Evolutionary conservation across 345 rosid genomes (phyloP).

Genomic region (Eucalyptus viminalis): DNA sequence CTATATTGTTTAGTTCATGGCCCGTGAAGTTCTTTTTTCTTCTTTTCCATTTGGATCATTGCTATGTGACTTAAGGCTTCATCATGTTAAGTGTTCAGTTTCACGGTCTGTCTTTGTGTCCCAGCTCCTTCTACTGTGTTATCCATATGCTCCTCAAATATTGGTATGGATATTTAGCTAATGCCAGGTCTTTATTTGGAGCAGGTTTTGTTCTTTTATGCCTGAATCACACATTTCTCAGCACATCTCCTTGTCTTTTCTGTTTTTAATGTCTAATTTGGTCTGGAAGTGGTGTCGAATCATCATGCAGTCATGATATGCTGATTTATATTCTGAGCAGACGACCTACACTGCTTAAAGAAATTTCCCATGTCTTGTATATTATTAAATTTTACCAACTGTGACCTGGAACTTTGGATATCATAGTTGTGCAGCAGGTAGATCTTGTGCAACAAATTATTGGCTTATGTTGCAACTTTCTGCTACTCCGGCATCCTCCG

Average conservation of each 20-base stretch:
- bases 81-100: neutral
- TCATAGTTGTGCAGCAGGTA: neutral
- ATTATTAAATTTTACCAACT: neutral
- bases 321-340: neutral
- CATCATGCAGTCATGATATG: neutral
- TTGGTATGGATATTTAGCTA: neutral
- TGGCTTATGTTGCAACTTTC: neutral
- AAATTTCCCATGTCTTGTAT: neutral
- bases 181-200: neutral
- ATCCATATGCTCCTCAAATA: neutral
- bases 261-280: neutral
- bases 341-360: neutral
- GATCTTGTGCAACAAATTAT: neutral
- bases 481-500: neutral
- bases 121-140: neutral
- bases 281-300: neutral
- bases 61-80: neutral
- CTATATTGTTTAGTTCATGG: neutral
- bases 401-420: neutral
- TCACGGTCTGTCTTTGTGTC: neutral
- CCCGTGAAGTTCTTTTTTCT: neutral
- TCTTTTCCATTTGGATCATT: neutral
- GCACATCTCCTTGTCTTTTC: neutral
- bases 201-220: neutral
- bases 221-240: neutral